Evolutionary conservation across 2,329 filamentous ascomycete genomes (phyloP).

Genomic region (Xylariaceae sp.): DNA sequence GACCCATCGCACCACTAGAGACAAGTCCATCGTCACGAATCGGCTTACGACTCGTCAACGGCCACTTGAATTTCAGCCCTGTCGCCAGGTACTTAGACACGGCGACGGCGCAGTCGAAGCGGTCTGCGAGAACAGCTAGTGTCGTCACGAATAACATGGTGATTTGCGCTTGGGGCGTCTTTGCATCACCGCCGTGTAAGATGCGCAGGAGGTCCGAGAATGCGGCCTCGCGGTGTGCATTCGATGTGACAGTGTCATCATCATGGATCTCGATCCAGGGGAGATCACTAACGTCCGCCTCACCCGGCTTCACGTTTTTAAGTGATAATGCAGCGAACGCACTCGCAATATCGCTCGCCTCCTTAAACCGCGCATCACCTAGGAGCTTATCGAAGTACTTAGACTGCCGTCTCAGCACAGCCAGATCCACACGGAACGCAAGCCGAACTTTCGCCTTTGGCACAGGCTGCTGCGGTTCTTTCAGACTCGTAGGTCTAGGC

Average conservation of each 20-base stretch:
- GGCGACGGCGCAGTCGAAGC: conserved; percentile 59
- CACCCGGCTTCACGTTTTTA: conserved; percentile 42
- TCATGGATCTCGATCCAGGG: conserved; percentile 61
- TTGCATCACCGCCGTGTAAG: conserved; percentile 52
- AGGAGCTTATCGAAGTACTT: conserved; percentile 67
- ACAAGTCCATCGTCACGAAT: conserved; percentile 35
- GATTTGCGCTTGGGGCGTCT: conserved; percentile 34
- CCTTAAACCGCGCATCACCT: conserved; percentile 56
- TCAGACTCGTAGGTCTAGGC: conserved; percentile 22
- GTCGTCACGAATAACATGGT: conserved; percentile 60
- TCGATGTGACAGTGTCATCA: conserved; percentile 62
- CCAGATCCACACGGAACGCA: conserved; percentile 57
- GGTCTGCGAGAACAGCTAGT: conserved; percentile 65
- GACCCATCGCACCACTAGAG: conserved; percentile 29
- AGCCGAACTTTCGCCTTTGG: conserved; percentile 37
- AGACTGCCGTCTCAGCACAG: conserved; percentile 54
- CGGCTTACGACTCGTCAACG: conserved; percentile 39
- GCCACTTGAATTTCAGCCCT: conserved; percentile 51
- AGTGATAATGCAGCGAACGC: conserved; percentile 47
- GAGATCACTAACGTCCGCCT: conserved; percentile 48
- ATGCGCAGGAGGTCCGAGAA: conserved; percentile 64
- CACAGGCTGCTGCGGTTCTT: conserved; percentile 23
- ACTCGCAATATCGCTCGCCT: conserved; percentile 51
- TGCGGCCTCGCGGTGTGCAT: conserved; percentile 54
- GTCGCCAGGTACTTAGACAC: conserved; percentile 51